These are phyloP conservation scores for Rhododendron vialii DNA, from an alignment of 148 eudicot genomes.

Conservation along the genomic window DNA sequence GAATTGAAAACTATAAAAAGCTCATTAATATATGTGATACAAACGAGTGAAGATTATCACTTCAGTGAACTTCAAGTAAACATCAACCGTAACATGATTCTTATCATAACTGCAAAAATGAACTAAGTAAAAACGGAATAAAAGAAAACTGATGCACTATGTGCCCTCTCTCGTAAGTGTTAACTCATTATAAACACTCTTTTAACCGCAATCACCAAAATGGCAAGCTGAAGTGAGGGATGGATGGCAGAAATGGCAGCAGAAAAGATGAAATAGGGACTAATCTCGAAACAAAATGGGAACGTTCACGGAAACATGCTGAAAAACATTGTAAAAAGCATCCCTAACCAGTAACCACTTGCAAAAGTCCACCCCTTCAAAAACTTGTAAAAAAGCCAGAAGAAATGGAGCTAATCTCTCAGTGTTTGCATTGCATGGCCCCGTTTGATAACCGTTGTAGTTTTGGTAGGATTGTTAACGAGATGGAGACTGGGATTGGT, in stretches of 20 bases:
- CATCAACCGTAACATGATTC: neutral
- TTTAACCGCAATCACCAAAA: neutral
- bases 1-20: neutral
- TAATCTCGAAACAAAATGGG: neutral
- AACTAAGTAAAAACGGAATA: neutral
- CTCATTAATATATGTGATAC: neutral
- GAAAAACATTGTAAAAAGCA: neutral
- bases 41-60: neutral
- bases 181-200: neutral
- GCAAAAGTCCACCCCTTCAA: neutral
- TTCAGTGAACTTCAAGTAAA: neutral
- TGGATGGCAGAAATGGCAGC: neutral
- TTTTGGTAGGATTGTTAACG: neutral
- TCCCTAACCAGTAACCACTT: neutral
- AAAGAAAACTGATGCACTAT: neutral
- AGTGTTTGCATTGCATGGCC: neutral
- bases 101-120: neutral
- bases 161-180: neutral
- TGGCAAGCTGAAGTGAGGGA: neutral
- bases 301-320: neutral
- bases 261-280: neutral
- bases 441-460: neutral
- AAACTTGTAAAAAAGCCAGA: neutral
- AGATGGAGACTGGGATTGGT: neutral
- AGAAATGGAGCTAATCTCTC: neutral